Percentiles rank a stretch among this genome's conserved stretches.
These are phyloP conservation scores for Eucalyptus tenuipes DNA, from an alignment of 345 rosid genomes.

Conservation along the genomic window DNA sequence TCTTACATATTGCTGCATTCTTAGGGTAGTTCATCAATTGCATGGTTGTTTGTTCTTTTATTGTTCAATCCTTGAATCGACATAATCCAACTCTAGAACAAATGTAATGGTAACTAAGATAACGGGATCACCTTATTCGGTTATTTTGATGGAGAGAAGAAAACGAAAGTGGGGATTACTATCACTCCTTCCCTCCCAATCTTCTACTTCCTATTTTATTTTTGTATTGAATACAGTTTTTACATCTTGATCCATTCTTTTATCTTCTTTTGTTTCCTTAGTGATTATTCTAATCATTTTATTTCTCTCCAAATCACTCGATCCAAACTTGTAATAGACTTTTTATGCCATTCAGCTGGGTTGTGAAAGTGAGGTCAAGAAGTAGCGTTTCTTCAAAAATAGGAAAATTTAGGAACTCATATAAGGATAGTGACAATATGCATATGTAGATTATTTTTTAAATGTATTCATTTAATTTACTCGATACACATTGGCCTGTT, in stretches of 20 bases:
- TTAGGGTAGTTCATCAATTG: accelerated
- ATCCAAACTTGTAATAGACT: background rate
- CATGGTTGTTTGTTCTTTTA: background rate
- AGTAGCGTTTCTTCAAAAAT: too few species aligned
- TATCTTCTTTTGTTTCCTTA: background rate
- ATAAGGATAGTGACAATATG: background rate
- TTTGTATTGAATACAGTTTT: too few species aligned
- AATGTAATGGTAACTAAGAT: background rate
- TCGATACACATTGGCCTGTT: background rate
- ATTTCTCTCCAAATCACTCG: background rate
- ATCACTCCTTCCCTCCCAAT: too few species aligned
- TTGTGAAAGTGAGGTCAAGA: background rate
- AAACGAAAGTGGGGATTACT: background rate
- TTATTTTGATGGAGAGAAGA: background rate
- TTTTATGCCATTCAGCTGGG: background rate
- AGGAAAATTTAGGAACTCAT: background rate
- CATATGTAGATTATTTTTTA: background rate
- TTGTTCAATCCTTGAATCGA: background rate
- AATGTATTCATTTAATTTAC: background rate
- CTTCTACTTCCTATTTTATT: too few species aligned
- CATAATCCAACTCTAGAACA: background rate
- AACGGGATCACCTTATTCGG: background rate
- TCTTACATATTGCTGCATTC: background rate
- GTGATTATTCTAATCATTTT: background rate
- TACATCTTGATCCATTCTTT: background rate